Conservation (phyloP, 176 grass and related monocot genomes). For the Thinopyrum elongatum region DNA sequence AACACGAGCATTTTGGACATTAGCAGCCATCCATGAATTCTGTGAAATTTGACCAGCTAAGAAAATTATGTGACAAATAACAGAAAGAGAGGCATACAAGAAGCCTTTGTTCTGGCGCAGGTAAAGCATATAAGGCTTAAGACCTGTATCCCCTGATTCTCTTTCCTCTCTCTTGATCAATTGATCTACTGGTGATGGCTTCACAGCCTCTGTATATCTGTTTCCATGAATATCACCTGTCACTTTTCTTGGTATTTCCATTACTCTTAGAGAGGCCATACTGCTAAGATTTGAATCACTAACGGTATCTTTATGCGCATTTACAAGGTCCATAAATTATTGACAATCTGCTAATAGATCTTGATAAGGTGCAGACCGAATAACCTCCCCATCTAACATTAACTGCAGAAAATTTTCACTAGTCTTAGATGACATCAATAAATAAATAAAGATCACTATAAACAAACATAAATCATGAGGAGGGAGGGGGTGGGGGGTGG, state of each 20-base stretch:
- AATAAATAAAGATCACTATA: background rate
- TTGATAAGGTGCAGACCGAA: conserved; percentile 56
- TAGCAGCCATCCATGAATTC: conserved; percentile 94
- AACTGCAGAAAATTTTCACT: conserved; percentile 48
- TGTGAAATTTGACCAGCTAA: conserved; percentile 84
- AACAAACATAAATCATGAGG: background rate
- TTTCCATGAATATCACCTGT: conserved; percentile 25
- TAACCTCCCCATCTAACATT: conserved; percentile 75
- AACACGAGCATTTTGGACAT: conserved; percentile 68
- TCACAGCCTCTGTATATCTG: conserved; percentile 26
- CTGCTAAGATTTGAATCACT: conserved; percentile 40
- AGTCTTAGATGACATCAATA: background rate
- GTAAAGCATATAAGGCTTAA: conserved; percentile 77
- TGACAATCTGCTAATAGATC: conserved; percentile 53
- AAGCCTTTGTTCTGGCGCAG: conserved; percentile 79
- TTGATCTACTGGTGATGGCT: conserved; percentile 49
- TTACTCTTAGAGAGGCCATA: conserved; percentile 19
- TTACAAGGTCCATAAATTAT: conserved; percentile 80
- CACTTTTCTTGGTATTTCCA: conserved; percentile 37
- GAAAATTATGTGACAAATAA: conserved; percentile 62
- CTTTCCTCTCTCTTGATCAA: conserved; percentile 87
- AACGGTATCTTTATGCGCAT: conserved; percentile 68
- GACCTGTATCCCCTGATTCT: conserved; percentile 79
- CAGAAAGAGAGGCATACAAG: conserved; percentile 48
- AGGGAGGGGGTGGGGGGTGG: too few species aligned